A percentile compares a stretch with the other conserved stretches of the same genome.
Evolutionary conservation across 805 yeast genomes (phyloP).

Genomic region (Cyberlindnera petersonii): DNA sequence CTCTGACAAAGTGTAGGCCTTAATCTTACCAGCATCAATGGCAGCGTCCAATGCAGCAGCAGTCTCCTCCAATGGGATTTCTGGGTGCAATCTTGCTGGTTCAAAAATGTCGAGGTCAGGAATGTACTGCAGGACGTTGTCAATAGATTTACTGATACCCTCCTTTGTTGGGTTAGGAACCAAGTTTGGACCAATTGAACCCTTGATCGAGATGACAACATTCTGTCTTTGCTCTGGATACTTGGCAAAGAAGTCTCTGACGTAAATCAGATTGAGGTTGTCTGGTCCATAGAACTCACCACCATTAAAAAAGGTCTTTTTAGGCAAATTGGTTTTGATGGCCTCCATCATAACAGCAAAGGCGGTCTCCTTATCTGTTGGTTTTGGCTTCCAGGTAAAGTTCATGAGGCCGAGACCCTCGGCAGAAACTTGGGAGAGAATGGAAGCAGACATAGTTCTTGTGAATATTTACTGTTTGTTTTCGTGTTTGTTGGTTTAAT

Average conservation of each 20-base stretch:
- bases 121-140: conserved; percentile 35
- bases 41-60: conserved; percentile 52
- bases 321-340: conserved; percentile 34
- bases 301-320: conserved; percentile 57
- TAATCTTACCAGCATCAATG: conserved; percentile 60
- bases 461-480: too few species aligned
- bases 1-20: conserved; percentile 74
- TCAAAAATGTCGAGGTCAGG: conserved; percentile 61
- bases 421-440: conserved; percentile 11
- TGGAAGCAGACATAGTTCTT: too few species aligned
- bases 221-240: conserved; percentile 54
- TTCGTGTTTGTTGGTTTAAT: too few species aligned
- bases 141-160: conserved; percentile 45
- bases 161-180: conserved; percentile 50
- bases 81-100: conserved; percentile 64
- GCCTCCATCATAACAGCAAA: conserved; percentile 52
- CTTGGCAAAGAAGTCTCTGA: conserved; percentile 53
- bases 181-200: conserved; percentile 41
- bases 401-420: conserved; percentile 80
- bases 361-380: conserved; percentile 51
- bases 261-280: conserved; percentile 49
- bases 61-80: conserved; percentile 54
- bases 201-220: conserved; percentile 65
- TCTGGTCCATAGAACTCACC: conserved; percentile 76
- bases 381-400: conserved; percentile 63